These are phyloP conservation scores for Peziza echinospora DNA, from an alignment of 495 filamentous ascomycete genomes.

Conservation along the genomic window DNA sequence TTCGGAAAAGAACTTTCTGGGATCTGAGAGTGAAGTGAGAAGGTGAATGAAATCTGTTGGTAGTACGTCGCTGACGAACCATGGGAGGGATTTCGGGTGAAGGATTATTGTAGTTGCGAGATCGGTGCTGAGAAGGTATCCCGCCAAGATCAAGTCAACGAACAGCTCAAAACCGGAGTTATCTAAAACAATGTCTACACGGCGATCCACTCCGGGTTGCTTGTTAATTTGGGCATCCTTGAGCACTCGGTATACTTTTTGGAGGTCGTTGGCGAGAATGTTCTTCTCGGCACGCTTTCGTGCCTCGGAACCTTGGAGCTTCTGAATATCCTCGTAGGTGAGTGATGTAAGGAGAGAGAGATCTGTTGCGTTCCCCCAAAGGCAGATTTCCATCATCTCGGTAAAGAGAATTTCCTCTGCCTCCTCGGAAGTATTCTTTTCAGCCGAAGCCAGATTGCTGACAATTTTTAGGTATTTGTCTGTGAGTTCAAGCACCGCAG, in stretches of 20 bases:
- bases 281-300: slow-evolving; percentile 69
- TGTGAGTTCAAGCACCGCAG: slow-evolving; percentile 77
- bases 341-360: slow-evolving; percentile 74
- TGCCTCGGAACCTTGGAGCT: slow-evolving; percentile 71
- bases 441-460: slow-evolving; percentile 33
- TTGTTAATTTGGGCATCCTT: slow-evolving; percentile 33
- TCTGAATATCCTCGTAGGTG: slow-evolving; percentile 89
- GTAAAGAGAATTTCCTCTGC: slow-evolving; percentile 56
- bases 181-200: slow-evolving; percentile 83
- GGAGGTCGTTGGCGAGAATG: slow-evolving; percentile 68
- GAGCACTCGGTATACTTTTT: slow-evolving; percentile 47
- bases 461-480: slow-evolving; percentile 35
- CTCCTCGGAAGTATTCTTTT: slow-evolving; percentile 22
- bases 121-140: slow-evolving; percentile 59
- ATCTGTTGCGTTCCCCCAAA: slow-evolving; percentile 97
- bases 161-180: slow-evolving; percentile 95
- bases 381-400: slow-evolving; percentile 91
- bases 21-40: slow-evolving; percentile 49
- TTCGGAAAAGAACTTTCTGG: slow-evolving; percentile 48
- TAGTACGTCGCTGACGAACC: slow-evolving; percentile 93
- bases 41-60: slow-evolving; percentile 65
- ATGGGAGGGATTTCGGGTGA: slow-evolving; percentile 81
- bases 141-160: slow-evolving; percentile 77
- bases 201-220: slow-evolving; percentile 26
- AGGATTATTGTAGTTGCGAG: slow-evolving; percentile 76